Evolutionary conservation across 108 stramenopile genomes (phyloP), one percentile per base, ranked within the genome.

Genomic region (Heterococcus sp.): DNA sequence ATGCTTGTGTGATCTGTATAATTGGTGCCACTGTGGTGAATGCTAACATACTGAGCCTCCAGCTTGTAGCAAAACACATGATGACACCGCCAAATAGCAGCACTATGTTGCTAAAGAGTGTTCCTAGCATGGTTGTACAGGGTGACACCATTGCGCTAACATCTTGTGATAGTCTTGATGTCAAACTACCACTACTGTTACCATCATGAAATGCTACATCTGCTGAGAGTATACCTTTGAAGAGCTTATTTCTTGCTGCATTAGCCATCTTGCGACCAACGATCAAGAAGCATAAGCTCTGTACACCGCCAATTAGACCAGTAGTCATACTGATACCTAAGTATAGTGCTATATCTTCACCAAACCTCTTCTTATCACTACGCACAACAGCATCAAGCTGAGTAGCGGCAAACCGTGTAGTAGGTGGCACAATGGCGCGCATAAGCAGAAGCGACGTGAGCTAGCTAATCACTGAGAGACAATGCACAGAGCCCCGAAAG

Each of bases 21-120:
- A 89, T 89, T 4, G 89, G 89, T 0, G 87, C 89, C 0, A 89
- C 83, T n/a, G 85, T 86, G 28, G 84, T 84, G 71, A 89, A 89
- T 37, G 87, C 87, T 32, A 89, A 69, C 89, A 89, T 89, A n/a
- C 81, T 83, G 14, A 89, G 77, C 30, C 83, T 39, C 74, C 86
- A 89, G 72, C 82, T 83, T 40, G 87, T 89, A n/a, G 63, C 35
- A 75, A 87, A 89, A 72, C 89, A 89, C 83, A 89, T 75, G 35
- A 84, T 32, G 34, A 89, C 35, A 21, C 89, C 89, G 36, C 89
- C 89, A 27, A 83, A n/a, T 31, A 89, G 68, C 32, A 89, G 70
- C 35, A 89, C 65, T 4, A 46, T 30, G 39, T 88, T 89, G 74
- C 75, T 81, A 33, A 89, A 58, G 29, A 89, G 46, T 3, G 71